Evolutionary conservation across 345 rosid species (phyloP).

Genomic region (Balakata baccata): DNA sequence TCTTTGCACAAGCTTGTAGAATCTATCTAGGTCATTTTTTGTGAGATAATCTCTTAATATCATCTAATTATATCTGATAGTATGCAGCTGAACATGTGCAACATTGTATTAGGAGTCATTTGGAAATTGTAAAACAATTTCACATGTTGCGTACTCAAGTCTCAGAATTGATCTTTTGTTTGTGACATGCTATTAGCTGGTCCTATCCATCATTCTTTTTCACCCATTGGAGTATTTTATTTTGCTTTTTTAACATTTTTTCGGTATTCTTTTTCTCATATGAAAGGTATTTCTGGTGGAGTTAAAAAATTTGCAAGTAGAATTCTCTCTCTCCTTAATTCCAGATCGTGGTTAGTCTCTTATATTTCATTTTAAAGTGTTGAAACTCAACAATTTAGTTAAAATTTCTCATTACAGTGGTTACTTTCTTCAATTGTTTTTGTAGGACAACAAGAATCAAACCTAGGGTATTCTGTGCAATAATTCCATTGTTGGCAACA

Average conservation of each 20-base stretch:
- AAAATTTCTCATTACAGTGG: neutral
- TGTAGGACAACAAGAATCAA: constrained; percentile 58
- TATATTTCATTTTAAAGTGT: constrained; percentile 2
- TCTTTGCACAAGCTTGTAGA: neutral
- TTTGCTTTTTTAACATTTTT: neutral
- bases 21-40: neutral
- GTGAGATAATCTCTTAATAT: neutral
- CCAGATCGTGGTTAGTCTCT: constrained; percentile 55
- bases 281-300: constrained; percentile 56
- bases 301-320: constrained; percentile 43
- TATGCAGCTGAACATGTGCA: neutral
- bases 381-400: neutral
- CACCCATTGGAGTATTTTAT: neutral
- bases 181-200: neutral
- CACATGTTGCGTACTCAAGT: neutral
- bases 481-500: constrained; percentile 53
- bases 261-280: constrained; percentile 2
- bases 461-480: constrained; percentile 50
- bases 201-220: neutral
- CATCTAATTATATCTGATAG: neutral
- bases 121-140: neutral
- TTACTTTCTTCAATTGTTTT: constrained; percentile 6
- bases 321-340: constrained; percentile 46
- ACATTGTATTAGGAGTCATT: neutral
- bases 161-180: neutral